Evolutionary conservation across 345 rosid species (phyloP), one percentile per base, ranked within the genome.

Genomic region (Euphorbia pulcherrima): DNA sequence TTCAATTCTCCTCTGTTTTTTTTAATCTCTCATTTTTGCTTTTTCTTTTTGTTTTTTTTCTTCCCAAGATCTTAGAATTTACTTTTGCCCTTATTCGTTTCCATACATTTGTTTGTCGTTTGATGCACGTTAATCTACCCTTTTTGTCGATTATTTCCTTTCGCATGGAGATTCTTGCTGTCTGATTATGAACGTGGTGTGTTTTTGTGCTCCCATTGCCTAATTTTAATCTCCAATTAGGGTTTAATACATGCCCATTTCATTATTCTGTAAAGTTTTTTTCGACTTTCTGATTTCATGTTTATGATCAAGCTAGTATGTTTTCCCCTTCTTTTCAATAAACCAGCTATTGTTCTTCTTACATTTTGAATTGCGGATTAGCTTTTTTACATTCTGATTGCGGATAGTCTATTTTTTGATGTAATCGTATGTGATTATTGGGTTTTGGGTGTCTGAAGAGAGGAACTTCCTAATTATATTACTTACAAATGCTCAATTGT

Each of bases 261-360:
- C n/a, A 7, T 35, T 10, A 5, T 23, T 17, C 17, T 44, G 12
- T 44, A 12, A 2, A 18, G 50, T 1, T 2, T 10, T 10, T 48
- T 21, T 53, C 46, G 40, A 26, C 20, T 27, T 30, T 48, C 14
- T 4, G 67, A 54, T 71, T 70, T 64, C 35, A 27, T 29, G 18
- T 33, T 17, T 40, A 14, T 35, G 35, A 57, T 60, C 24, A 33
- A 33, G 62, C 24, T 40, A 10, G 27, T 4, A 0, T 33, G 8
- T 35, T 23, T 12, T n/a, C 28, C 13, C 33, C 20, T 44, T n/a
- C n/a, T 51, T 5, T 48, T 23, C 7, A 67, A 39, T 14, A 13
- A 14, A 1, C 10, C 0, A 0, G 3, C n/a, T 24, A 8, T 55
- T 3, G 5, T 23, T 26, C n/a, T n/a, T n/a, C n/a, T 47, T 53